Evolutionary conservation across 768 basidiomycete species (phyloP).

Genomic region (Sarcodon sp.): DNA sequence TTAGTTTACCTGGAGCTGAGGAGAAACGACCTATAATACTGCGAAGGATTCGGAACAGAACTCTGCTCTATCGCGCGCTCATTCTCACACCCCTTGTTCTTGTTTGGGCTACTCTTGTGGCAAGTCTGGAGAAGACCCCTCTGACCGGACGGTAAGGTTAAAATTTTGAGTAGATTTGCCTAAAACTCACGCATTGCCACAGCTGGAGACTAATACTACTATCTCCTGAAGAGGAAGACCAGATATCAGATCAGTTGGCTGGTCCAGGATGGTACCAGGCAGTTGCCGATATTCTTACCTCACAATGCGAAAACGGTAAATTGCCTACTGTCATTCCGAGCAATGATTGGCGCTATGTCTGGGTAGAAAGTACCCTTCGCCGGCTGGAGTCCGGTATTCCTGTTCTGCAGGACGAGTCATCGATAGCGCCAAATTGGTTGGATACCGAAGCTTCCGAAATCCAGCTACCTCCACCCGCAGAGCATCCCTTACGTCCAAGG

Average conservation of each 20-base stretch:
- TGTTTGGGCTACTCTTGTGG: conserved; percentile 58
- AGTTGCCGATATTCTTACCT: conserved; percentile 57
- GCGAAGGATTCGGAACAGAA: conserved; percentile 35
- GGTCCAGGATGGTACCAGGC: conserved; percentile 83
- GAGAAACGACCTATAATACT: conserved; percentile 36
- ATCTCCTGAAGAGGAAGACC: conserved; percentile 88
- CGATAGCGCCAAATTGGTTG: conserved; percentile 43
- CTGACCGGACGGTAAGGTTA: conserved; percentile 67
- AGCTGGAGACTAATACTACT: conserved; percentile 84
- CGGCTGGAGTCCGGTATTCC: conserved; percentile 68
- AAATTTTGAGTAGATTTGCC: not conserved
- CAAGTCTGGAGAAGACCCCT: conserved; percentile 67
- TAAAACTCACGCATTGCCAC: not conserved
- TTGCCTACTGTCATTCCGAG: conserved; percentile 49
- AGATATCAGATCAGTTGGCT: conserved; percentile 69
- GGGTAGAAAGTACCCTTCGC: conserved; percentile 75
- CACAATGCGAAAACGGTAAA: conserved; percentile 34
- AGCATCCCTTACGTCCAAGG: conserved; percentile 74
- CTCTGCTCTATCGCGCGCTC: conserved; percentile 37
- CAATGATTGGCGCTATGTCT: conserved; percentile 81
- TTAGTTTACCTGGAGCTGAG: conserved; percentile 34
- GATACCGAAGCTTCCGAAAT: conserved; percentile 32
- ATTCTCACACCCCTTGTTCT: conserved; percentile 47
- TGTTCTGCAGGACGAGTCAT: conserved; percentile 43
- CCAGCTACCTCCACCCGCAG: conserved; percentile 71